These are phyloP conservation scores for Plenodomus tracheiphilus DNA, from an alignment of 2,329 filamentous ascomycete species.

Conservation along the genomic window DNA sequence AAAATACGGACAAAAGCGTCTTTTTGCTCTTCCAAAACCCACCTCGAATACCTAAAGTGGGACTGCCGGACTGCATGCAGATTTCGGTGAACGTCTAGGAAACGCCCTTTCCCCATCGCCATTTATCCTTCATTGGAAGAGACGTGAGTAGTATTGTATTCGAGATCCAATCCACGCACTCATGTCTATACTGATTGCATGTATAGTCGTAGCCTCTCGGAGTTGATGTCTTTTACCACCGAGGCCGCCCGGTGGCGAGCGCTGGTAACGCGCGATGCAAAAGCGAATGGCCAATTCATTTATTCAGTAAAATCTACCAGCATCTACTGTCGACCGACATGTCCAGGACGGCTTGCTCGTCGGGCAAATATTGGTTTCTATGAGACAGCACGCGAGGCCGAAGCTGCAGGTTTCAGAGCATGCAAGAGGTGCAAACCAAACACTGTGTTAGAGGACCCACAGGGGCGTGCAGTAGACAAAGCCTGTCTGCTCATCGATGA, in stretches of 20 bases:
- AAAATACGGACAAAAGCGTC: no score
- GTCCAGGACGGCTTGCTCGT: constrained; percentile 61
- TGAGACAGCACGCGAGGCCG: constrained; percentile 51
- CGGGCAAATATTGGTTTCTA: constrained; percentile 63
- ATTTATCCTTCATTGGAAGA: no score
- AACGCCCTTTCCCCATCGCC: no score
- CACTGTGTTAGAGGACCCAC: constrained; percentile 44
- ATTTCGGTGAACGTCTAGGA: no score
- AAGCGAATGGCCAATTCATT: constrained; percentile 53
- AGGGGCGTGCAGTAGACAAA: constrained; percentile 50
- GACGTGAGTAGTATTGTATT: no score
- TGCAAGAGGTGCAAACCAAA: constrained; percentile 63
- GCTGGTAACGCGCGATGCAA: constrained; percentile 49
- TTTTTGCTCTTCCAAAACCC: no score
- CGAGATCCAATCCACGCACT: no score
- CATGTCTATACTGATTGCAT: background rate
- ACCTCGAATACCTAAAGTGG: no score
- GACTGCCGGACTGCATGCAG: no score
- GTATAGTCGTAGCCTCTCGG: background rate
- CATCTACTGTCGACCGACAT: constrained; percentile 65
- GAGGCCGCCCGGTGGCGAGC: constrained; percentile 45
- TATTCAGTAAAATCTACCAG: constrained; percentile 61
- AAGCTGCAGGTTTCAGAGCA: constrained; percentile 55
- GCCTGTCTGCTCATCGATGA: constrained; percentile 37
- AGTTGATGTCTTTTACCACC: constrained; percentile 35